Percentiles rank a stretch among this genome's conserved stretches.
Evolutionary conservation across 345 rosid species (phyloP).

Genomic region (Salix koriyanagi): DNA sequence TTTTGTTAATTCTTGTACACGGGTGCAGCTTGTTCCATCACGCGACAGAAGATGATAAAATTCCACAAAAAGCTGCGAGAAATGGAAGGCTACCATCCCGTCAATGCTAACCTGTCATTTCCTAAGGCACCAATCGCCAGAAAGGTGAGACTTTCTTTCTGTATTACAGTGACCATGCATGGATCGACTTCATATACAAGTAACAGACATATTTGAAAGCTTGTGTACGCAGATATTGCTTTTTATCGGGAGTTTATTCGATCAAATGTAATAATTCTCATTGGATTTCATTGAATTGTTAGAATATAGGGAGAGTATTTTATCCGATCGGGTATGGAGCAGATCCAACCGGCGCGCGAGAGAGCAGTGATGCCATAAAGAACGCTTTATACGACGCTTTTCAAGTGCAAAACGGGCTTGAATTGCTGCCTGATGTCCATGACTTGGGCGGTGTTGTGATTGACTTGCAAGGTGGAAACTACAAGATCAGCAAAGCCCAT

Average conservation of each 20-base stretch:
- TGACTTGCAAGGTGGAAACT: conserved; percentile 74
- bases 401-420: conserved; percentile 26
- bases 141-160: not conserved
- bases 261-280: no score
- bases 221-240: no score
- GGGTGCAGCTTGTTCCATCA: not conserved
- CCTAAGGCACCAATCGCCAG: not conserved
- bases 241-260: no score
- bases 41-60: not conserved
- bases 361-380: conserved; percentile 56
- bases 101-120: not conserved
- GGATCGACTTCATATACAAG: not conserved
- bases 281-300: no score
- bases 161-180: not conserved
- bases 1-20: no score
- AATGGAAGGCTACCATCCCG: not conserved
- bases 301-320: conserved; percentile 38
- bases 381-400: conserved; percentile 57
- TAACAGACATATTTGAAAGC: no score
- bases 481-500: conserved; percentile 55
- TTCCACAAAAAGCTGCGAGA: not conserved
- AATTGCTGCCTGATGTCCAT: conserved; percentile 56
- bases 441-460: conserved; percentile 64
- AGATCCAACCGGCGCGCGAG: conserved; percentile 57
- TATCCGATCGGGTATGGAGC: conserved; percentile 66